A percentile compares a stretch with the other conserved stretches of the same genome.
These are phyloP conservation scores for Gossypium turneri DNA, from an alignment of 345 rosid genomes.

Conservation along the genomic window DNA sequence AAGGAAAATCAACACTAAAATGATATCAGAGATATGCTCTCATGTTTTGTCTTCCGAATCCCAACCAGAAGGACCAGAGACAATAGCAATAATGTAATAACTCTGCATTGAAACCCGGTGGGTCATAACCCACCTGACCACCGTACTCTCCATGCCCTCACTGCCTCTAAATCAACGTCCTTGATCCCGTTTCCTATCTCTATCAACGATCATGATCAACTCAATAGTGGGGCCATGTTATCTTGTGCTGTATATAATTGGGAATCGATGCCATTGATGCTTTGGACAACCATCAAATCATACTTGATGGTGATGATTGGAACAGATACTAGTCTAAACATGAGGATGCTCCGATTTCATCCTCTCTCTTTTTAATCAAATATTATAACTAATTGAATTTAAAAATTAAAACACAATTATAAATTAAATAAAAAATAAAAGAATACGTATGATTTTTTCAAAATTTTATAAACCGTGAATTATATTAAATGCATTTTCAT, in stretches of 20 bases:
- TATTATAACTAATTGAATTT: too few species aligned
- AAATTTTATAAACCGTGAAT: too few species aligned
- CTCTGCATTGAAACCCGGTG: slow-evolving; percentile 16
- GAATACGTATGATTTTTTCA: too few species aligned
- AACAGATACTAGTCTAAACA: slow-evolving; percentile 7
- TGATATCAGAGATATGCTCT: background rate
- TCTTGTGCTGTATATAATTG: slow-evolving; percentile 18
- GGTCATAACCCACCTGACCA: slow-evolving; percentile 26
- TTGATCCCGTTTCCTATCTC: background rate
- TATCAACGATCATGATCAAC: slow-evolving; percentile 24
- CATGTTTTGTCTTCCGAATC: slow-evolving; percentile 15
- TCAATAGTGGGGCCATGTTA: background rate
- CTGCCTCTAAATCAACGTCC: slow-evolving; percentile 18
- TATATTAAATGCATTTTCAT: too few species aligned
- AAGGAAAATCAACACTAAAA: background rate
- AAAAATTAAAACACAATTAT: too few species aligned
- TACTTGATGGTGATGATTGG: slow-evolving; percentile 51
- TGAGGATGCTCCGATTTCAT: too few species aligned
- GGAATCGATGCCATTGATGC: slow-evolving; percentile 29
- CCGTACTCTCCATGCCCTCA: slow-evolving; percentile 10
- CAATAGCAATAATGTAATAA: background rate
- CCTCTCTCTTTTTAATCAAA: too few species aligned
- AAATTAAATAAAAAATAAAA: too few species aligned
- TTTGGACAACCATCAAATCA: slow-evolving; percentile 51
- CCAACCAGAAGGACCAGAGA: slow-evolving; percentile 17